These are phyloP conservation scores for Termitomyces sp. DNA, from an alignment of 768 basidiomycete genomes.

Conservation along the genomic window DNA sequence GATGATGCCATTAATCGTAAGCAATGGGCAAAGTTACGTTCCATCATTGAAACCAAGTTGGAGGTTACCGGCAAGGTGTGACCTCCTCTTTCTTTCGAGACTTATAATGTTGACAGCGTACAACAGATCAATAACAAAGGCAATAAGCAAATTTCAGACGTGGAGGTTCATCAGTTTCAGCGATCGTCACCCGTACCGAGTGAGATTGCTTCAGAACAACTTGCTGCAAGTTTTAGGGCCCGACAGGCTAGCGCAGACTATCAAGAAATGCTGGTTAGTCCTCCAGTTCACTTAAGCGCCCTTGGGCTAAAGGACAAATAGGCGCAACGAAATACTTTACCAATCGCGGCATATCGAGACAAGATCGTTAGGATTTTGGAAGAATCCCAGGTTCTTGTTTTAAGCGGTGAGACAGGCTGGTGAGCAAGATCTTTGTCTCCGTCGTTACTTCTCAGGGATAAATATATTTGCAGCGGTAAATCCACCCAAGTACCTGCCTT, in stretches of 20 bases:
- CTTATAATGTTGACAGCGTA: slow-evolving; percentile 3
- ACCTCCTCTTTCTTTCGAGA: neutral
- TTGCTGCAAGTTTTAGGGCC: slow-evolving; percentile 57
- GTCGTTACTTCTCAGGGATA: neutral
- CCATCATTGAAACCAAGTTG: slow-evolving; percentile 65
- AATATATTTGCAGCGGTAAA: slow-evolving; percentile 68
- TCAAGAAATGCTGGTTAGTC: slow-evolving; percentile 84
- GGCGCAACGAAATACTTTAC: slow-evolving; percentile 74
- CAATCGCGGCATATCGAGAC: slow-evolving; percentile 82
- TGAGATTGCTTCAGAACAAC: slow-evolving; percentile 41
- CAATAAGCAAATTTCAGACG: slow-evolving; percentile 20
- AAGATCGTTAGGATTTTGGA: slow-evolving; percentile 71
- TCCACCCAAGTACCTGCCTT: slow-evolving; percentile 95
- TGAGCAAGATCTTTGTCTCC: slow-evolving; percentile 19
- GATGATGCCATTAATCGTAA: slow-evolving; percentile 66
- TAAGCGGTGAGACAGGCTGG: slow-evolving; percentile 57
- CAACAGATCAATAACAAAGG: slow-evolving; percentile 23
- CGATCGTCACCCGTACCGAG: slow-evolving; percentile 13
- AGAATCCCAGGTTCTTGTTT: slow-evolving; percentile 77
- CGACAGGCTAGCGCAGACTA: slow-evolving; percentile 66
- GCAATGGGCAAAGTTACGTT: slow-evolving; percentile 68
- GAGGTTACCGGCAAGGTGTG: slow-evolving; percentile 40
- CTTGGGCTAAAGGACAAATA: slow-evolving; percentile 25
- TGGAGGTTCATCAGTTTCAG: slow-evolving; percentile 8
- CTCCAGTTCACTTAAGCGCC: neutral